Percentiles rank a stretch among this genome's conserved stretches.
Conservation (phyloP, 2,329 filamentous ascomycete species). For the Alternaria triticimaculans region DNA sequence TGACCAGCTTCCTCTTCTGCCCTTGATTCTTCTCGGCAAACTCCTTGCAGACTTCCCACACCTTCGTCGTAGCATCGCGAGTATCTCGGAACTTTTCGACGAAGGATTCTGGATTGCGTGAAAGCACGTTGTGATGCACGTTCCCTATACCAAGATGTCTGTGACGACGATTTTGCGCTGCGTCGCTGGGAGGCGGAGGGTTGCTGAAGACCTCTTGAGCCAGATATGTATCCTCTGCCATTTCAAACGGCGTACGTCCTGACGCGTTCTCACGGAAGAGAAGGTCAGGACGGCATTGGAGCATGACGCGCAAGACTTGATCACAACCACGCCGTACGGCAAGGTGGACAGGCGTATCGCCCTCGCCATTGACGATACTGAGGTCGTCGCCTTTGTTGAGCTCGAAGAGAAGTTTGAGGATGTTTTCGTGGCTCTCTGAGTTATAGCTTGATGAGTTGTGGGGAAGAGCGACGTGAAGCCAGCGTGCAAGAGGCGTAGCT, state of each 20-base stretch:
- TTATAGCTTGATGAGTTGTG: background rate
- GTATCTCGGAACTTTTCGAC: constrained; percentile 9
- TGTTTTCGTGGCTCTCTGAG: background rate
- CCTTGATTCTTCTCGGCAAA: constrained; percentile 30
- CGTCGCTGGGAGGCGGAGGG: constrained; percentile 16
- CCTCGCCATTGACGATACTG: constrained; percentile 67
- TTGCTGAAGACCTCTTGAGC: constrained; percentile 38
- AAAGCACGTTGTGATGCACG: background rate
- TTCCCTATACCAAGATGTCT: background rate
- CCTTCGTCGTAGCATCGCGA: constrained; percentile 14
- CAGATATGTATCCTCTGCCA: constrained; percentile 65
- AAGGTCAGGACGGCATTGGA: constrained; percentile 65
- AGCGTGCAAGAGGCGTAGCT: constrained; percentile 67
- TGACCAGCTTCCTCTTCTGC: constrained; percentile 61
- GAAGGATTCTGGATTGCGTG: constrained; percentile 25
- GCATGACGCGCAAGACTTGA: constrained; percentile 54
- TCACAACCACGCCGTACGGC: constrained; percentile 53
- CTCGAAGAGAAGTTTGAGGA: constrained; percentile 38
- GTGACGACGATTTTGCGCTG: background rate
- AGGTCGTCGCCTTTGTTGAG: constrained; percentile 57
- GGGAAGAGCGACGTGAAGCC: constrained; percentile 15
- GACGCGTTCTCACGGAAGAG: constrained; percentile 77
- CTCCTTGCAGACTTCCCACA: constrained; percentile 51
- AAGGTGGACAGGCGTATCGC: constrained; percentile 70
- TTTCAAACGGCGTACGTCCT: constrained; percentile 74